These are phyloP conservation scores for Tephrocybe rancida DNA, from an alignment of 768 basidiomycete species.

Conservation along the genomic window DNA sequence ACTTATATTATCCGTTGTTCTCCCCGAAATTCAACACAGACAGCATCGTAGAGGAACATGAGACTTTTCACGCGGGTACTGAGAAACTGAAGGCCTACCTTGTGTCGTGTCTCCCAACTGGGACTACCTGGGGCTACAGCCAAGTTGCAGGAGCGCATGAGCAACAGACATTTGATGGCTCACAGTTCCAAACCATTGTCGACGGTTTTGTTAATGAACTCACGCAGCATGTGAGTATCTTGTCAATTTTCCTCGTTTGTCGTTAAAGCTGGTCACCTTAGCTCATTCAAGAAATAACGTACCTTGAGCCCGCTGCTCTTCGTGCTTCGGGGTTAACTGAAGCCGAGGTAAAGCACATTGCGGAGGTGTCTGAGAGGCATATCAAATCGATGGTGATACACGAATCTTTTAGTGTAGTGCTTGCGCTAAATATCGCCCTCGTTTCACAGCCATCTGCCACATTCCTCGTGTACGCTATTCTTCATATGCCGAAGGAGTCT, in stretches of 20 bases:
- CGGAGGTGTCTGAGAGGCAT: constrained; percentile 16
- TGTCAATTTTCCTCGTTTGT: neutral
- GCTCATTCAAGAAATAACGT: constrained; percentile 19
- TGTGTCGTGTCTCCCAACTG: constrained; percentile 20
- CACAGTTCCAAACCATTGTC: constrained; percentile 9
- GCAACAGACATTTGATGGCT: constrained; percentile 12
- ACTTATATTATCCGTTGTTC: constrained; percentile 18
- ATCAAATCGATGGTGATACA: constrained; percentile 23
- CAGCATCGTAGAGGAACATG: constrained; percentile 18
- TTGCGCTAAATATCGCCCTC: neutral
- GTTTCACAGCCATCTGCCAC: constrained; percentile 11
- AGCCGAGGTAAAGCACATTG: constrained; percentile 18
- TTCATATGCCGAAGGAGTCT: constrained; percentile 18
- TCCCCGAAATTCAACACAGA: constrained; percentile 20
- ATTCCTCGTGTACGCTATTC: constrained; percentile 19
- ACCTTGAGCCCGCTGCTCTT: constrained; percentile 18
- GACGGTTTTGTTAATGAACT: constrained; percentile 16
- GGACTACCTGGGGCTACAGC: constrained; percentile 19
- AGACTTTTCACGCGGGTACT: constrained; percentile 18
- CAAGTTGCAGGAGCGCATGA: constrained; percentile 10
- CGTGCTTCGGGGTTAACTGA: constrained; percentile 21
- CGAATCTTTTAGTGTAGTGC: neutral
- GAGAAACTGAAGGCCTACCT: constrained; percentile 19
- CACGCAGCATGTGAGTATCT: constrained; percentile 10
- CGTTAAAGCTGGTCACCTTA: neutral